These are phyloP conservation scores for Kodamaea leandrae DNA, from an alignment of 805 yeast genomes.

Conservation along the genomic window DNA sequence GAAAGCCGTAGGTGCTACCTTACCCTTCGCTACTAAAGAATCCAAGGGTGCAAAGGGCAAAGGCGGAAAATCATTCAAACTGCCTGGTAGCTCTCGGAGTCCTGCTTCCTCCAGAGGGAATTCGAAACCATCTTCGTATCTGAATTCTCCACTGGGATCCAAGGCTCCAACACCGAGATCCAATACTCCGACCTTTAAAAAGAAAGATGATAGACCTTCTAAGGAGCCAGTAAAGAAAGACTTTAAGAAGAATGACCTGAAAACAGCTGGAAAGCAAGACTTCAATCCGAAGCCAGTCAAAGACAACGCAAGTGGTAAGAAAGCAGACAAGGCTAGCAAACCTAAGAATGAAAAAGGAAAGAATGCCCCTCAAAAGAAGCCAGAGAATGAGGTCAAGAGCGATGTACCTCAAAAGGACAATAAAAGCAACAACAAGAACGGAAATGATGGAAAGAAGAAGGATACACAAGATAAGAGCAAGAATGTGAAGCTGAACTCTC, in stretches of 20 bases:
- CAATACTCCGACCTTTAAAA: neutral
- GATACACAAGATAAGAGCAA: neutral
- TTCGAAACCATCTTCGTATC: neutral
- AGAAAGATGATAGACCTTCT: neutral
- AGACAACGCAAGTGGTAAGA: neutral
- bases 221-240: neutral
- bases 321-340: neutral
- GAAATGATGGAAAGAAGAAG: no score
- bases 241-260: neutral
- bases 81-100: neutral
- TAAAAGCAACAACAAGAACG: no score
- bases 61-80: neutral
- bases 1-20: conserved; percentile 37
- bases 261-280: neutral
- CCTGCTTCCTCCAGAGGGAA: neutral
- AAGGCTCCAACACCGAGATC: conserved; percentile 2
- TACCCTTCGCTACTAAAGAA: conserved; percentile 9
- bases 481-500: neutral
- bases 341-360: neutral
- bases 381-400: no score
- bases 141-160: neutral
- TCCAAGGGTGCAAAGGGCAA: conserved; percentile 1
- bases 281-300: neutral
- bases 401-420: no score
- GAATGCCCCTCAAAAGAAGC: no score